Evolutionary conservation across 371 early-diverging fungal genomes (phyloP).

Genomic region (Mucor racemosus): DNA sequence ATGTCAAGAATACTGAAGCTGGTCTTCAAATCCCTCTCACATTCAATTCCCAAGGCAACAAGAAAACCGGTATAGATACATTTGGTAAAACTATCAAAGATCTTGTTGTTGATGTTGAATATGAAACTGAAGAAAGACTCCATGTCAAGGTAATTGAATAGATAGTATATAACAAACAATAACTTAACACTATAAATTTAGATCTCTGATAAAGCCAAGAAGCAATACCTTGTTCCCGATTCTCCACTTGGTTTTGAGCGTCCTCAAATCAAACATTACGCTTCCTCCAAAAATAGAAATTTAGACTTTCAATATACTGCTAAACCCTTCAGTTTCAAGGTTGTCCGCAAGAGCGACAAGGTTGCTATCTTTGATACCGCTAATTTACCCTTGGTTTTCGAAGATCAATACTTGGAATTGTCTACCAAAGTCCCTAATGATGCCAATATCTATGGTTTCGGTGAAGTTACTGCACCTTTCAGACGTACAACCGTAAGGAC

Average conservation of each 20-base stretch:
- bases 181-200: background rate
- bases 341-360: slow-evolving; percentile 52
- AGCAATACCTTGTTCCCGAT: slow-evolving; percentile 62
- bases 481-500: slow-evolving; percentile 40
- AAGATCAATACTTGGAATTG: slow-evolving; percentile 74
- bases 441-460: slow-evolving; percentile 75
- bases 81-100: slow-evolving; percentile 53
- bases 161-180: background rate
- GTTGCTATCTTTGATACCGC: slow-evolving; percentile 64
- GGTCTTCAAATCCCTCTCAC: slow-evolving; percentile 41
- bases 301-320: slow-evolving; percentile 50
- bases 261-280: slow-evolving; percentile 17
- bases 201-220: slow-evolving; percentile 52
- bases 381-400: slow-evolving; percentile 63
- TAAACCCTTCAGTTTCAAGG: slow-evolving; percentile 60
- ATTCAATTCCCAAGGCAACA: slow-evolving; percentile 8
- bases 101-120: slow-evolving; percentile 51
- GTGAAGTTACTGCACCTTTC: slow-evolving; percentile 64
- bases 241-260: slow-evolving; percentile 44
- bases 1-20: slow-evolving; percentile 28
- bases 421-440: slow-evolving; percentile 52
- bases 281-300: slow-evolving; percentile 33
- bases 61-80: slow-evolving; percentile 12
- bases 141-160: slow-evolving; percentile 46
- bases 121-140: slow-evolving; percentile 54